Base-by-base conservation (phyloP, 495 filamentous ascomycete species). In the Zalerion maritima region DNA sequence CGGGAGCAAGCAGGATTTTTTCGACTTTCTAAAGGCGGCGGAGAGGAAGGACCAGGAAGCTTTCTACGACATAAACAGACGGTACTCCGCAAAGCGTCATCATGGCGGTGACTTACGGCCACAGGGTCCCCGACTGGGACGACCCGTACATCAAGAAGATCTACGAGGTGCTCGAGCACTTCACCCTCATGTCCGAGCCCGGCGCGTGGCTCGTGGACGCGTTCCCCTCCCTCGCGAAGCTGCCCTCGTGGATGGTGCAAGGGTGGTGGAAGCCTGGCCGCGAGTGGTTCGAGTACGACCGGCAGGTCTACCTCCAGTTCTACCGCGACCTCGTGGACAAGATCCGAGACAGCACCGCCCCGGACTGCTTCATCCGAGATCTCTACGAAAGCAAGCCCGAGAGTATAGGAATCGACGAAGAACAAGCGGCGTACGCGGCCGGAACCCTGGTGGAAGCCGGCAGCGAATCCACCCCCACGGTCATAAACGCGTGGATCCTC, bases 371-470 rank as follows among this genome's bases (percentile, higher is more conserved):
- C 18, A 34, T 14, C 6, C 8, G 14, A 3, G 26, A 37, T 3
- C 19, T 40, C 6, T 20, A 32, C 16, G 34, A 37, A 17, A 37
- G 18, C 13, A 20, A 31, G 18, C 25, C 30, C 1, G 26, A 31
- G 12, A 29, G 35, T 15, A 19, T 41, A 18, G 35, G 35, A 2
- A 5, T 38, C 6, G 35, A 38, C 34, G 30, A 24, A 9, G 17
- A 32, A 6, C 35, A 38, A 28, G 36, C 36, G 14, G 41, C 39
- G 2, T 61, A 58, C 24, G 45, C 57, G 13, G 31, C 40, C 9
- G 51, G 51, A 5, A 45, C 45, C 0, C 32, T 59, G 1, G 32
- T 57, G 1, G 55, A 58, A 35, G 57, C 47, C 9, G 55, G 55
- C 24, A 50, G 47, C 5, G 54, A 59, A 12, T 58, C 54, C 1